Conservation (phyloP, 192 early-diverging fungal genomes). For the Chytriomyces hyalinus region DNA sequence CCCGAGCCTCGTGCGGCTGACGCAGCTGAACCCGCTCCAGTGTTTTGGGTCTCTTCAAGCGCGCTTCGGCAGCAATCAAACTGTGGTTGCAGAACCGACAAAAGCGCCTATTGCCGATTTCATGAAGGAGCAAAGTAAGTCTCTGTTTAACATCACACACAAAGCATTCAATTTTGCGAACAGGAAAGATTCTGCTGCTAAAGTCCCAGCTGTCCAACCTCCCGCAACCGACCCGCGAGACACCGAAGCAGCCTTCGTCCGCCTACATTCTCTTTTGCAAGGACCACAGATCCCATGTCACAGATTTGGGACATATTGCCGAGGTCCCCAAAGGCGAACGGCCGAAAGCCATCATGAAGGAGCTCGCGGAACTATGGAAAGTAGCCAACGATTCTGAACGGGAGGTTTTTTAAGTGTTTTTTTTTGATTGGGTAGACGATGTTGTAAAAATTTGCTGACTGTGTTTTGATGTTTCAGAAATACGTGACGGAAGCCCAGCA, state of each 20-base stretch:
- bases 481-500: no score
- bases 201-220: neutral
- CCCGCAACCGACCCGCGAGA: neutral
- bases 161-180: neutral
- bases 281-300: neutral
- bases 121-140: no score
- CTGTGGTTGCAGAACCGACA: no score
- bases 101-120: no score
- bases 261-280: neutral
- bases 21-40: no score
- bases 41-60: no score
- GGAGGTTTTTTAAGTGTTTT: neutral
- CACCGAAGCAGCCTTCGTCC: neutral
- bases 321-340: neutral
- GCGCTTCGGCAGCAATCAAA: no score
- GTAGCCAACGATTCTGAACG: neutral
- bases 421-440: no score
- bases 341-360: neutral
- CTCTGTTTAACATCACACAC: no score
- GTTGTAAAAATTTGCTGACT: no score
- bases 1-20: no score
- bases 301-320: neutral
- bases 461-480: no score
- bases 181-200: neutral
- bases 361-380: neutral